Percentiles rank a stretch among this genome's conserved stretches.
phyloP scores from a whole-genome alignment of 306 rosid species.

The Citrullus mucosospermus region DNA sequence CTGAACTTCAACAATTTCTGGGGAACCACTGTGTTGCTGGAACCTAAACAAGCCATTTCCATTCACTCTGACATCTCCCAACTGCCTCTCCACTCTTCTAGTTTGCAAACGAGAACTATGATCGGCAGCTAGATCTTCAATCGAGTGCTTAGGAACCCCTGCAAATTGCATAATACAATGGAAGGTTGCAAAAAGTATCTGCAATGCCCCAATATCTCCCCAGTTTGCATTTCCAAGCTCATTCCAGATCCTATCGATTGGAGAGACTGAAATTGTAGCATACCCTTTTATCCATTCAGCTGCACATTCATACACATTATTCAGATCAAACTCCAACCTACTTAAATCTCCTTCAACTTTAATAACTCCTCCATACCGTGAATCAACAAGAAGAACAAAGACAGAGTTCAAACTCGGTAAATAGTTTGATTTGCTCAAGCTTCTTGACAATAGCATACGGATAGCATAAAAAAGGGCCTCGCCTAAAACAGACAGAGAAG shows the following conservation, averaged over 20 bases:
- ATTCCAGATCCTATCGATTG: conserved; percentile 88
- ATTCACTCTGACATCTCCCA: conserved; percentile 49
- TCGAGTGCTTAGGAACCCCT: conserved; percentile 76
- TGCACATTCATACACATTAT: conserved; percentile 79
- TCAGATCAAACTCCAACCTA: conserved; percentile 64
- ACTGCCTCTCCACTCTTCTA: conserved; percentile 76
- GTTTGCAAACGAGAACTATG: conserved; percentile 93
- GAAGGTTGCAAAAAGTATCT: conserved; percentile 83
- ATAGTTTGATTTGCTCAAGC: conserved; percentile 57
- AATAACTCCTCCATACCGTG: conserved; percentile 87
- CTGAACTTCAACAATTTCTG: conserved; percentile 91
- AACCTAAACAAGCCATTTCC: conserved; percentile 60
- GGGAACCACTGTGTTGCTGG: conserved; percentile 64
- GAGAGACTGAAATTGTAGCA: conserved; percentile 73
- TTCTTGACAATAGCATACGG: conserved; percentile 72
- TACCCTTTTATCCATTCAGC: conserved; percentile 86
- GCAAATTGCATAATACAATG: conserved; percentile 71
- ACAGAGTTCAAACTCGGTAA: conserved; percentile 47
- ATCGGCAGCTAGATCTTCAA: conserved; percentile 94
- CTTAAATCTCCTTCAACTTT: conserved; percentile 90
- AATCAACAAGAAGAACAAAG: conserved; percentile 73
- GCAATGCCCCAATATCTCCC: conserved; percentile 83
- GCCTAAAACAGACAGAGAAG: conserved; percentile 50
- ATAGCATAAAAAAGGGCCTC: conserved; percentile 83
- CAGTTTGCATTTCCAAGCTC: conserved; percentile 96